A percentile compares a stretch with the other conserved stretches of the same genome.
phyloP scores from a whole-genome alignment of 164 flowering plant species.

The Magnolia officinalis region DNA sequence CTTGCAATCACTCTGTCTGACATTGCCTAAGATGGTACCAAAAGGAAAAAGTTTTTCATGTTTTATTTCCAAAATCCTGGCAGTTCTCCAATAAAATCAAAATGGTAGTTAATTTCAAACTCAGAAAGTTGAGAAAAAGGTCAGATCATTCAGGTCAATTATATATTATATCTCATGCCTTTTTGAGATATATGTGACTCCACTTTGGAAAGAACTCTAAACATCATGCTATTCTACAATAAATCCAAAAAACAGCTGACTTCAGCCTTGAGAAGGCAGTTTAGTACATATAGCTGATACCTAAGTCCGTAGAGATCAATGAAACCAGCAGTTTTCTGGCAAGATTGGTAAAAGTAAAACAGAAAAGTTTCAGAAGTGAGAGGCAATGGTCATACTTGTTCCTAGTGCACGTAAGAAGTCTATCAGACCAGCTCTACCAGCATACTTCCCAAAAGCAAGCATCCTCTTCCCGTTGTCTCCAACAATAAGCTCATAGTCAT shows the following conservation, averaged over 20 bases:
- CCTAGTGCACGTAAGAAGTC: constrained; percentile 87
- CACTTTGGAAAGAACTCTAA: neutral
- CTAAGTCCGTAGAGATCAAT: neutral
- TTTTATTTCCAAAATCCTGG: neutral
- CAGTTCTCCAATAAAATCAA: constrained; percentile 5
- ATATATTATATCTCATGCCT: neutral
- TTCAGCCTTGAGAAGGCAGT: neutral
- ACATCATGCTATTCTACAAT: neutral
- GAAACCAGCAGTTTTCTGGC: neutral
- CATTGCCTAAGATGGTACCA: neutral
- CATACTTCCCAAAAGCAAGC: constrained; percentile 94
- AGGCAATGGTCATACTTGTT: constrained; percentile 43
- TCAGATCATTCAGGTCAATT: neutral
- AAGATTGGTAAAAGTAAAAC: neutral
- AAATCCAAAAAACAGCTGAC: neutral
- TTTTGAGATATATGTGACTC: neutral
- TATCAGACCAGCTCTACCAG: constrained; percentile 94
- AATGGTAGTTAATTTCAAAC: neutral
- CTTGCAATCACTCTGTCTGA: neutral
- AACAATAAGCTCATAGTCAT: constrained; percentile 94
- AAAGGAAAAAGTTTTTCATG: too few relatives aligned
- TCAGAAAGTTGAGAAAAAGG: too few relatives aligned
- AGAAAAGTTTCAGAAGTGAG: neutral
- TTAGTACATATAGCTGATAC: neutral
- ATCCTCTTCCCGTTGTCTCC: constrained; percentile 81